These are phyloP conservation scores for Magnusiomyces suaveolens DNA, from an alignment of 1,139 yeast species.

Conservation along the genomic window DNA sequence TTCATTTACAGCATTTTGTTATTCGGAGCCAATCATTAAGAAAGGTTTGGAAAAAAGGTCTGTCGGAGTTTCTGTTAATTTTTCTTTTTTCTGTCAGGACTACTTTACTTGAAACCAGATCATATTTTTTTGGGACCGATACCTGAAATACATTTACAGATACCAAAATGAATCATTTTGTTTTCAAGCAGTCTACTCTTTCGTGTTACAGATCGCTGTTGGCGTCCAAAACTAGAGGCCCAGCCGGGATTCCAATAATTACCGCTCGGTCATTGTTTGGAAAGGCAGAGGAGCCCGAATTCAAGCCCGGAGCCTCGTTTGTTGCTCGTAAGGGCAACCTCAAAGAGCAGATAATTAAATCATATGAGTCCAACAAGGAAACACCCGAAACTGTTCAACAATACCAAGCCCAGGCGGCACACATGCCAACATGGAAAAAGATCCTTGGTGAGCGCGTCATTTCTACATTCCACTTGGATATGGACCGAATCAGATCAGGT, in stretches of 20 bases:
- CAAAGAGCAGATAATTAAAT: constrained; percentile 10
- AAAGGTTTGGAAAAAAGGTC: too few species aligned
- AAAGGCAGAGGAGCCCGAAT: background rate
- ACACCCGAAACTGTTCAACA: constrained; percentile 8
- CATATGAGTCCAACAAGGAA: constrained; percentile 9
- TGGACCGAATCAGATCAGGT: constrained; percentile 88
- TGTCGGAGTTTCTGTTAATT: too few species aligned
- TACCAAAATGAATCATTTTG: background rate
- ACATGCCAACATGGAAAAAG: constrained; percentile 59
- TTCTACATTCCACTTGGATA: constrained; percentile 61
- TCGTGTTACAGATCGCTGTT: background rate
- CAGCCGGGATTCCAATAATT: background rate
- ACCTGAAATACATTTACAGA: too few species aligned
- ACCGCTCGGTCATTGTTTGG: background rate
- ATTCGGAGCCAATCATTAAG: too few species aligned
- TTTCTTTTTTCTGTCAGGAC: background rate
- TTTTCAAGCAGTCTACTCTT: background rate
- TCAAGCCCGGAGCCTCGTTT: constrained; percentile 12
- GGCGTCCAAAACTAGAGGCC: background rate
- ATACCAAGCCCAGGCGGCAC: constrained; percentile 10
- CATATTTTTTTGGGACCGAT: too few species aligned
- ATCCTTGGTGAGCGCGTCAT: constrained; percentile 64
- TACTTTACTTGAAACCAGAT: too few species aligned
- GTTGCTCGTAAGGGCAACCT: constrained; percentile 11
- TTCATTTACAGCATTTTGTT: background rate